Base-by-base conservation (phyloP, 768 basidiomycete species). In the Nidularia pulvinata region DNA sequence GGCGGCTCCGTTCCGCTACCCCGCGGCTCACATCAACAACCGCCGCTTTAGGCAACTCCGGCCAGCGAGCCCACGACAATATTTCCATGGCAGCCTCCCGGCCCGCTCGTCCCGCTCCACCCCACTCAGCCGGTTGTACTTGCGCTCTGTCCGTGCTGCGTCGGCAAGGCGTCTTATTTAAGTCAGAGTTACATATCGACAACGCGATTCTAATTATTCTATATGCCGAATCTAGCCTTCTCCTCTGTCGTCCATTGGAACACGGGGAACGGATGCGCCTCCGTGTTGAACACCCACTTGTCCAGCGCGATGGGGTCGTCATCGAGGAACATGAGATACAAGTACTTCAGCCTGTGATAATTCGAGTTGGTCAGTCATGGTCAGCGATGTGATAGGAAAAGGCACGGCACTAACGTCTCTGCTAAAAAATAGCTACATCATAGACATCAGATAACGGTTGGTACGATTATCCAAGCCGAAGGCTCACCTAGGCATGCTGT, bases 231-330 rank as follows among this genome's bases (percentile, higher is more conserved):
- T 43, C 59, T 60, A 50, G 68, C 61, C 55, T 72, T 79, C 65
- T 89, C 84, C 59, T 71, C 72, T 42, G 67, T 63, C 2, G 76
- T 83, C 88, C 86, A 89, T 46, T 74, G 60, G 60, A 90, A 86
- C 33, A 89, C 75, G 7, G 88, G 89, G 14, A 92, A 73, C 9
- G 91, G 88, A 64, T 93, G 92, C 4, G 90, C 92, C 67, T 85
- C 84, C 1, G 84, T 85, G 56, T 84, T 85, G 58, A 85, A 84
- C 14, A 84, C 82, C 79, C 81, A 85, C 57, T 73, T 61, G 37
- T 83, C 78, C 46, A 85, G 59, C 5, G 83, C 74, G 52, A 90
- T 57, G 3, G 76, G 76, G 56, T 91, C 86, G 7, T 82, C 78
- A 33, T 88, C 79, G 50, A 73, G 71, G 66, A 90, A 92, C 63